A percentile compares a stretch with the other conserved stretches of the same genome.
phyloP scores from a whole-genome alignment of 2,329 filamentous ascomycete genomes.

The Coniochaeta sp. region DNA sequence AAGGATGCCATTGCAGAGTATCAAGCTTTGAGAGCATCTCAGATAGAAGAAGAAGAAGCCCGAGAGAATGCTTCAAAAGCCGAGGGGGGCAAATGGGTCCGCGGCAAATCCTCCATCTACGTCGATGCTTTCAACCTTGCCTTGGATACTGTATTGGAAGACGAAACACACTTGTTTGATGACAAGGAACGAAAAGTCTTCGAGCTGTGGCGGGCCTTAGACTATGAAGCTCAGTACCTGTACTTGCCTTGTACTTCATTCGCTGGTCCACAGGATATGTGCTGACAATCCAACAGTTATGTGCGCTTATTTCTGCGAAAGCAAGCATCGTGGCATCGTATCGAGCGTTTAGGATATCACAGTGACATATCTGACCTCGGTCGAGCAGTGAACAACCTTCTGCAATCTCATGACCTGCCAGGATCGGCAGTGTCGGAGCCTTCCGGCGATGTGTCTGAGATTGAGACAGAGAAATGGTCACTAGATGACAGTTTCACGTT shows the following conservation, averaged over 20 bases:
- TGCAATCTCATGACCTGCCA: constrained; percentile 26
- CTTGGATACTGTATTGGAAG: constrained; percentile 78
- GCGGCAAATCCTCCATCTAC: constrained; percentile 82
- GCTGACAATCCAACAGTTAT: constrained; percentile 49
- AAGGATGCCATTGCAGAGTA: constrained; percentile 73
- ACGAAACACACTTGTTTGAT: constrained; percentile 84
- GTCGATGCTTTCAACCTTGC: constrained; percentile 96
- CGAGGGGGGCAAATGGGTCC: constrained; percentile 52
- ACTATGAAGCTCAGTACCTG: constrained; percentile 87
- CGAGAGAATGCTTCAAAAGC: constrained; percentile 39
- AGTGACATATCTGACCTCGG: constrained; percentile 72
- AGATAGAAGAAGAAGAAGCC: constrained; percentile 33
- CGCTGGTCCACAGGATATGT: background rate
- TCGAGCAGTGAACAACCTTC: constrained; percentile 56
- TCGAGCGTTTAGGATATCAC: constrained; percentile 69
- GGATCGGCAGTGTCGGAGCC: background rate
- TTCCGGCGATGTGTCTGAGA: background rate
- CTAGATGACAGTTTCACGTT: constrained; percentile 62
- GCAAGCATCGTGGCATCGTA: constrained; percentile 82
- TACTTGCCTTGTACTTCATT: constrained; percentile 35
- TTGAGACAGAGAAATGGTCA: constrained; percentile 27
- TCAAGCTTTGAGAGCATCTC: constrained; percentile 58
- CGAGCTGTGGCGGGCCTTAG: constrained; percentile 60
- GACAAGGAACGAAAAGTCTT: constrained; percentile 73
- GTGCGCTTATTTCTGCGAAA: constrained; percentile 91